Evolutionary conservation across 2,329 filamentous ascomycete genomes (phyloP), one percentile per base, ranked within the genome.

Genomic region (Exophiala sideris): DNA sequence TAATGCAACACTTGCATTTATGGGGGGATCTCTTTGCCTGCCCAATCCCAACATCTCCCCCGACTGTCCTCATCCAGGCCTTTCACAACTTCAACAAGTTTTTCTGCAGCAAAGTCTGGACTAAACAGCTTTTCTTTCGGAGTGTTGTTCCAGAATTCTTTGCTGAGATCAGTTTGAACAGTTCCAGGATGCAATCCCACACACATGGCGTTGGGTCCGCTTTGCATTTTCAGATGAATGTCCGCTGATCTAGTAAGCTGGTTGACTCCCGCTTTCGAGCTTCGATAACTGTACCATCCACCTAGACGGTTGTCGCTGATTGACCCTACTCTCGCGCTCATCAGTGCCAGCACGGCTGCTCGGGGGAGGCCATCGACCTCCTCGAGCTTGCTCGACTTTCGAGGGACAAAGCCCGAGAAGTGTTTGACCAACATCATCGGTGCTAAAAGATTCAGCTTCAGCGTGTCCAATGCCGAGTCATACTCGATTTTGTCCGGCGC

Each of bases 281-380:
- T 82, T 11, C 89, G 84, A 69, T 94, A 94, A 52, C 79, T 84
- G 69, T 90, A 95, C 89, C 89, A 94, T 0, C 89, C 89, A 2
- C 89, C 89, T 0, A 85, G 75, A 2, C 72, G 67, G 65, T 95
- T 92, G 63, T 92, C 88, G 0, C 79, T 74, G 18, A 87, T 86
- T 32, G 81, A 86, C 8, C 89, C 89, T 0, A 95, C 87, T 40
- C 89, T 82, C 1, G 89, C 89, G 5, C 86, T 86, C 83, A 91
- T 87, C 65, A 82, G 82, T n/a, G 86, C 79, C 76, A 86, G 88
- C 2, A 85, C 80, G 0, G 88, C 83, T 0, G 62, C 52, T 29
- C 62, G 45, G 40, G 67, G 67, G 0, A 57, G 34, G 18, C 58
- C 54, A 3, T 57, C 48, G 6, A 59, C 49, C 3, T 60, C 53